Conservation (phyloP, 2,329 filamentous ascomycete genomes). For the Neonectria sp. region DNA sequence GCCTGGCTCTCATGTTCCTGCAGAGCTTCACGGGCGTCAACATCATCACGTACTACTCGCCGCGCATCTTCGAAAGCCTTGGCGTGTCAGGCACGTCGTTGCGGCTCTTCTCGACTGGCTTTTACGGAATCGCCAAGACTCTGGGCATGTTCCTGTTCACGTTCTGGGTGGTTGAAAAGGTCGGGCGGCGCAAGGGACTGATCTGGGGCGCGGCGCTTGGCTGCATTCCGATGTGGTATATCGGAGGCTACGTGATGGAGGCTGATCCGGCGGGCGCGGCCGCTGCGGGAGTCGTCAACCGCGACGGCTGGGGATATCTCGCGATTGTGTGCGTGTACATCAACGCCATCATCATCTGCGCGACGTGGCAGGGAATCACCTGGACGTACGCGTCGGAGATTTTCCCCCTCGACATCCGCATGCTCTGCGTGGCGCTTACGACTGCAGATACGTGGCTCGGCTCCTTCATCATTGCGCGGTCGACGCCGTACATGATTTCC, state of each 20-base stretch:
- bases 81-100: slow-evolving; percentile 52
- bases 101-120: slow-evolving; percentile 57
- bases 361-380: slow-evolving; percentile 60
- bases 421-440: slow-evolving; percentile 54
- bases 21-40: slow-evolving; percentile 63
- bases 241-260: slow-evolving; percentile 55
- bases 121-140: slow-evolving; percentile 58
- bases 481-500: slow-evolving; percentile 59
- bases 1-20: slow-evolving; percentile 64
- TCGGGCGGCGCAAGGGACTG: slow-evolving; percentile 64
- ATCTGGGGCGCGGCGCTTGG: slow-evolving; percentile 57
- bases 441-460: slow-evolving; percentile 57
- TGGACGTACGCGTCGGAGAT: slow-evolving; percentile 65
- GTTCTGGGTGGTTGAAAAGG: slow-evolving; percentile 63
- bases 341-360: slow-evolving; percentile 58
- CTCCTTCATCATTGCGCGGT: slow-evolving; percentile 57
- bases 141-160: slow-evolving; percentile 56
- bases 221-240: slow-evolving; percentile 57
- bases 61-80: slow-evolving; percentile 55
- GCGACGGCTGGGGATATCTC: slow-evolving; percentile 59
- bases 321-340: slow-evolving; percentile 63
- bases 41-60: slow-evolving; percentile 72
- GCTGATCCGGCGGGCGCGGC: slow-evolving; percentile 56
- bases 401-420: slow-evolving; percentile 58
- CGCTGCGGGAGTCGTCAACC: slow-evolving; percentile 61